phyloP scores from a whole-genome alignment of 1,139 yeast genomes.

The Scheffersomyces lignicola region DNA sequence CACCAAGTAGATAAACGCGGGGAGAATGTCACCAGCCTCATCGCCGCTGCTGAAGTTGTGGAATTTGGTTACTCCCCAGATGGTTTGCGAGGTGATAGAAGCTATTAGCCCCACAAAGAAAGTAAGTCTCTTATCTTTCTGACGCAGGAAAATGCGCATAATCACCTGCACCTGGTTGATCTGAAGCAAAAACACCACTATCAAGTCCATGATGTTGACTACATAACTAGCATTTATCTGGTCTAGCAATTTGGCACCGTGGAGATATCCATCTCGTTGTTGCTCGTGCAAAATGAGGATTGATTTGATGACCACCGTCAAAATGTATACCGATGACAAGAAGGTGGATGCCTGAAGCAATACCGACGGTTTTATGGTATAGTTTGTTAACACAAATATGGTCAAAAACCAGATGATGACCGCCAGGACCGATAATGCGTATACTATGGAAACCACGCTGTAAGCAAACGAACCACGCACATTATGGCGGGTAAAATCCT shows the following conservation, averaged over 20 bases:
- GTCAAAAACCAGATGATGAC: constrained; percentile 67
- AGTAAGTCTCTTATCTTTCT: constrained; percentile 66
- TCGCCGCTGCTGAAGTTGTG: constrained; percentile 31
- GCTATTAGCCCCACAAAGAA: constrained; percentile 61
- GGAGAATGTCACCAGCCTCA: constrained; percentile 60
- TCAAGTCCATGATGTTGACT: constrained; percentile 60
- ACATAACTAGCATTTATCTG: constrained; percentile 47
- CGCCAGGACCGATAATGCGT: constrained; percentile 63
- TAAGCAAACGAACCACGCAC: constrained; percentile 50
- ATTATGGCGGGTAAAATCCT: constrained; percentile 27
- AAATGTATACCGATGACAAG: constrained; percentile 54
- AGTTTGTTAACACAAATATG: constrained; percentile 61
- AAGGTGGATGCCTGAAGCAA: constrained; percentile 47
- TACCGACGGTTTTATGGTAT: constrained; percentile 53
- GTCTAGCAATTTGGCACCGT: constrained; percentile 51
- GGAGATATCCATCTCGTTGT: constrained; percentile 56
- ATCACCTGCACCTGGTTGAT: constrained; percentile 76
- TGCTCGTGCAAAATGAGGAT: constrained; percentile 47
- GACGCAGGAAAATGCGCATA: constrained; percentile 70
- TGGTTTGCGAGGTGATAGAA: constrained; percentile 57
- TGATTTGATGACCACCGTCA: constrained; percentile 50
- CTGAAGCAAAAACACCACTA: constrained; percentile 61
- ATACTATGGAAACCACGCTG: constrained; percentile 60
- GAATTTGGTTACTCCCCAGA: constrained; percentile 71
- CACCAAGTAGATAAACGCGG: constrained; percentile 77